A percentile compares a stretch with the other conserved stretches of the same genome.
phyloP scores from a whole-genome alignment of 2,329 filamentous ascomycete genomes.

The Arthrobotrys pseudoclavata region DNA sequence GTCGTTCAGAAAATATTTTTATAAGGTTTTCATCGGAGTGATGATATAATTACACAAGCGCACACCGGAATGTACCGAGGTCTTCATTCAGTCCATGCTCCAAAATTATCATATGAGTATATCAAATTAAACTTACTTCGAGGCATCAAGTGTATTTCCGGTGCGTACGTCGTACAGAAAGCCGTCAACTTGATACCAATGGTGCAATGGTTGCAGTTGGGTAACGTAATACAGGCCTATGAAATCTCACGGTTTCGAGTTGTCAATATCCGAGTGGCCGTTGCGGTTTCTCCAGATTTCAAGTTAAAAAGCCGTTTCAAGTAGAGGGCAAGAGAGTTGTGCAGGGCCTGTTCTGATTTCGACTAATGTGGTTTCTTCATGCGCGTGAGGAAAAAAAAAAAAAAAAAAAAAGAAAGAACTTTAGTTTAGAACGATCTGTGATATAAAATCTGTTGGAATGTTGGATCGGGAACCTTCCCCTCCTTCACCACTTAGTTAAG shows the following conservation, averaged over 20 bases:
- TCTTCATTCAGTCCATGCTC: neutral
- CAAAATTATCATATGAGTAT: slow-evolving; percentile 33
- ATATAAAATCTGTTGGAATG: slow-evolving; percentile 28
- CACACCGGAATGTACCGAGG: slow-evolving; percentile 25
- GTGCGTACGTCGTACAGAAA: slow-evolving; percentile 45
- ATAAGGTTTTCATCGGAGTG: neutral
- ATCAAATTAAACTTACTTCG: slow-evolving; percentile 40
- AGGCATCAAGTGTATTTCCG: slow-evolving; percentile 51
- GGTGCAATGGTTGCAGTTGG: slow-evolving; percentile 58
- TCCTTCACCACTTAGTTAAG: slow-evolving; percentile 52
- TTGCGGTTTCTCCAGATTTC: slow-evolving; percentile 53
- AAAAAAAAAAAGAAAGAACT: slow-evolving; percentile 4
- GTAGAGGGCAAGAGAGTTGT: slow-evolving; percentile 36
- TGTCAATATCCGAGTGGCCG: slow-evolving; percentile 26
- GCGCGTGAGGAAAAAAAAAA: slow-evolving; percentile 18
- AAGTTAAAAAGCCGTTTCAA: slow-evolving; percentile 52
- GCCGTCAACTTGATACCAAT: slow-evolving; percentile 58
- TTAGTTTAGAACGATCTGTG: slow-evolving; percentile 37
- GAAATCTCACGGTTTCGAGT: slow-evolving; percentile 35
- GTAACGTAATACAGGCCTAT: slow-evolving; percentile 57
- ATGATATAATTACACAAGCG: slow-evolving; percentile 34
- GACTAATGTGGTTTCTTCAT: slow-evolving; percentile 43
- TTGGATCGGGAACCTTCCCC: slow-evolving; percentile 28
- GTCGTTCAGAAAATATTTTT: neutral
- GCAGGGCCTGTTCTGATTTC: slow-evolving; percentile 37